phyloP scores from a whole-genome alignment of 2,329 filamentous ascomycete genomes.

The Hymenoscyphus fructigenus region DNA sequence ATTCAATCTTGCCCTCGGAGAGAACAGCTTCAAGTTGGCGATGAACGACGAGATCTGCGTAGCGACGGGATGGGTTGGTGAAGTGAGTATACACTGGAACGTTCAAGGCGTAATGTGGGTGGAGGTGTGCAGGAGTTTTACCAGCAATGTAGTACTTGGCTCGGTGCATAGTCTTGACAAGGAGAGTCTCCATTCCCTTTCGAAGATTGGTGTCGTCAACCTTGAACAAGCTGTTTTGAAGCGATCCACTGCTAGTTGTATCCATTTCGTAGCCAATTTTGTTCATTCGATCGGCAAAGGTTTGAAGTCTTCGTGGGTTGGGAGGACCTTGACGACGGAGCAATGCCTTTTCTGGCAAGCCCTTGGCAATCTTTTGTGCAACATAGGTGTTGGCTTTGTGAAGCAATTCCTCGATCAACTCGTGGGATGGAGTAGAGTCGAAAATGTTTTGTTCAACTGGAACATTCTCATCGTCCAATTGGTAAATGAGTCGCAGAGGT shows the following conservation, averaged over 20 bases:
- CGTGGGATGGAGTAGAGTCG: conserved; percentile 82
- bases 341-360: conserved; percentile 86
- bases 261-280: conserved; percentile 89
- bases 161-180: conserved; percentile 93
- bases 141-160: conserved; percentile 92
- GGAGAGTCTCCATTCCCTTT: conserved; percentile 95
- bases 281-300: conserved; percentile 90
- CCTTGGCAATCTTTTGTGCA: conserved; percentile 76
- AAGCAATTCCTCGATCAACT: conserved; percentile 91
- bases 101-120: conserved; percentile 90
- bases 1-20: conserved; percentile 78
- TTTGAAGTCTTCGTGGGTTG: conserved; percentile 83
- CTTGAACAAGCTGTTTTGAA: conserved; percentile 95
- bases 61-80: conserved; percentile 90
- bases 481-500: conserved; percentile 83
- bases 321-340: conserved; percentile 83
- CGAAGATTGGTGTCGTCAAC: conserved; percentile 85
- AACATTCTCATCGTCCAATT: conserved; percentile 96
- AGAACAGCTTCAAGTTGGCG: conserved; percentile 88
- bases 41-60: conserved; percentile 92
- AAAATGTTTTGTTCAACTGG: conserved; percentile 97
- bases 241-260: conserved; percentile 79
- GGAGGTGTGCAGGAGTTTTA: conserved; percentile 73
- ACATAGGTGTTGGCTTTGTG: conserved; percentile 91
- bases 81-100: conserved; percentile 95